Conservation (phyloP, 768 basidiomycete genomes). For the Lanmaoa pseudosensibilis region DNA sequence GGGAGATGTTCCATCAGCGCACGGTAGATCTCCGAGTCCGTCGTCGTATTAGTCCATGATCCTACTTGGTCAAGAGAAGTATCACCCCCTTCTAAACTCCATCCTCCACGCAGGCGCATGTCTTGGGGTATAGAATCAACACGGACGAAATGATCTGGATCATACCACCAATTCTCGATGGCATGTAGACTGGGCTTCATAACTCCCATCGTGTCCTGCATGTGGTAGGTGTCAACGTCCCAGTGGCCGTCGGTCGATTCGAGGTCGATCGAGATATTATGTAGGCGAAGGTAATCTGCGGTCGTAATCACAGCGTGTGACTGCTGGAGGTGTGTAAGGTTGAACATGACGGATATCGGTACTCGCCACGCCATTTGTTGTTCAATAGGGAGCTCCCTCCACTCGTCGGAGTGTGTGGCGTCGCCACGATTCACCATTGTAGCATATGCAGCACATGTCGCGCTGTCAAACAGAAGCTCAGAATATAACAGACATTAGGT, state of each 20-base stretch:
- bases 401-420: slow-evolving; percentile 39
- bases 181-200: slow-evolving; percentile 28
- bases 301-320: slow-evolving; percentile 40
- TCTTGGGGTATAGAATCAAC: slow-evolving; percentile 37
- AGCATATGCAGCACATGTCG: slow-evolving; percentile 41
- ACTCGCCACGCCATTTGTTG: slow-evolving; percentile 38
- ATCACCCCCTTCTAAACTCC: slow-evolving; percentile 21
- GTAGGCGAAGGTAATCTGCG: slow-evolving; percentile 44
- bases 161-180: slow-evolving; percentile 42
- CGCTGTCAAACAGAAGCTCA: slow-evolving; percentile 15
- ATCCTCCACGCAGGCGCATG: slow-evolving; percentile 34
- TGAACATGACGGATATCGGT: slow-evolving; percentile 42
- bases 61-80: slow-evolving; percentile 17
- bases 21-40: slow-evolving; percentile 17
- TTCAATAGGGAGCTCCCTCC: slow-evolving; percentile 39
- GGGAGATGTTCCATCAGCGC: slow-evolving; percentile 19
- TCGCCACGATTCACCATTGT: slow-evolving; percentile 49
- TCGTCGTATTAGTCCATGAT: slow-evolving; percentile 16
- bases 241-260: slow-evolving; percentile 42
- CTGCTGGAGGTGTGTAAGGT: slow-evolving; percentile 40
- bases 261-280: slow-evolving; percentile 31
- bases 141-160: slow-evolving; percentile 34
- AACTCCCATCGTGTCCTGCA: slow-evolving; percentile 14
- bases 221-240: slow-evolving; percentile 37
- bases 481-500: neutral